A percentile compares a stretch with the other conserved stretches of the same genome.
Conservation (phyloP, 2,329 filamentous ascomycete genomes). For the Aspergillus persii region DNA sequence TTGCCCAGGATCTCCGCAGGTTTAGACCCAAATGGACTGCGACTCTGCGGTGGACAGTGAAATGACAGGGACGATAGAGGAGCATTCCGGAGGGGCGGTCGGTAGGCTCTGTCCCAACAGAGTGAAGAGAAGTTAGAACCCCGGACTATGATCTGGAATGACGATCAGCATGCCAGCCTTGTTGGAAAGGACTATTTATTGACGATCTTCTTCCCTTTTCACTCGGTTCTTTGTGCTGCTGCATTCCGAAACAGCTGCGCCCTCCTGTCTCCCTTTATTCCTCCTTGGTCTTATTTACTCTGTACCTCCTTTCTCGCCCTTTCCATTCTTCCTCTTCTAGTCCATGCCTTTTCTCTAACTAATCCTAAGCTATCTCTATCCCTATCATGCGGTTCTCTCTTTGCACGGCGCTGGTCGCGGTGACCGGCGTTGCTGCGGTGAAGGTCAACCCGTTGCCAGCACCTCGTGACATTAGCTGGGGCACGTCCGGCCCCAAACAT, state of each 20-base stretch:
- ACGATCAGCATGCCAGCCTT: background rate
- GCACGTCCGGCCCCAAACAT: slow-evolving; percentile 48
- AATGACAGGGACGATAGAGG: background rate
- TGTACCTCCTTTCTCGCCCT: background rate
- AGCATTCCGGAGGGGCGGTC: background rate
- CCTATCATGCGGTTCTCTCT: slow-evolving; percentile 28
- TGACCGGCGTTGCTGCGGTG: slow-evolving; percentile 45
- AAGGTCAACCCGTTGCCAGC: slow-evolving; percentile 56
- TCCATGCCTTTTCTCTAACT: background rate
- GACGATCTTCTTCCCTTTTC: background rate
- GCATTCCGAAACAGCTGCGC: background rate
- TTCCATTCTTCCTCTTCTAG: background rate
- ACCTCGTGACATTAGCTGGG: slow-evolving; percentile 54
- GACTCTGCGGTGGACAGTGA: background rate
- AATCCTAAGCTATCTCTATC: too few relatives aligned
- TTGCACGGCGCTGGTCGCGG: slow-evolving; percentile 29
- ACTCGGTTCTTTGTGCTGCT: background rate
- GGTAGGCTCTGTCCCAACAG: background rate
- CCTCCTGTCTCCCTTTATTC: background rate
- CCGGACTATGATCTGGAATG: background rate
- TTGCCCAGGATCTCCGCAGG: too few relatives aligned
- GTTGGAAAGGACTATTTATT: background rate
- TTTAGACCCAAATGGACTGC: background rate
- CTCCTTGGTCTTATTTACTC: background rate
- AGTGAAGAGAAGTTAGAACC: too few relatives aligned